These are phyloP conservation scores for Daldinia childiae DNA, from an alignment of 495 filamentous ascomycete species.

Conservation along the genomic window DNA sequence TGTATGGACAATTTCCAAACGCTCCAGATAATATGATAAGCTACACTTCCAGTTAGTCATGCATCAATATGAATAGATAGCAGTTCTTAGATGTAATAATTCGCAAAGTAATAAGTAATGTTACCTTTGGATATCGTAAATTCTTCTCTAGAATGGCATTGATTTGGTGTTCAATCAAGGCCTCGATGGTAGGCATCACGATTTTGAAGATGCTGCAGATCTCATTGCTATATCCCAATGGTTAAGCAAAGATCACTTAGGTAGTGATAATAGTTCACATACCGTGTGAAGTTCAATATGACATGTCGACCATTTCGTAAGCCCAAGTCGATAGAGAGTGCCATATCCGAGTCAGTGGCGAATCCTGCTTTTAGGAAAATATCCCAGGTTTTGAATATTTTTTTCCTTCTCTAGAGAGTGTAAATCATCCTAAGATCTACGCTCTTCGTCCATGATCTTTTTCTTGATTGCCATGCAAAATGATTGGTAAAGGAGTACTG, in stretches of 20 bases:
- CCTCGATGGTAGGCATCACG: neutral
- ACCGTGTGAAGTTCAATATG: neutral
- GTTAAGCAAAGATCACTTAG: neutral
- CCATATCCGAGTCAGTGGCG: no score
- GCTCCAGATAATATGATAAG: neutral
- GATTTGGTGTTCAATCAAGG: neutral
- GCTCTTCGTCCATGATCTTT: neutral
- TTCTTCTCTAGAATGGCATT: neutral
- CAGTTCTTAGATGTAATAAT: neutral
- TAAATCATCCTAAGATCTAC: neutral
- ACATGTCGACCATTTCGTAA: neutral
- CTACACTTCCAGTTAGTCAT: neutral
- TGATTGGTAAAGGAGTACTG: neutral
- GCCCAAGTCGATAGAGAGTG: no score
- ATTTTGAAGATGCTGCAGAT: neutral
- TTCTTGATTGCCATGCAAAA: neutral
- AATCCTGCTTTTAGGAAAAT: no score
- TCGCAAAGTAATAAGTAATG: neutral
- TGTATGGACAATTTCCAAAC: neutral
- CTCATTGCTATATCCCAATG: neutral
- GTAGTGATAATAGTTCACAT: neutral
- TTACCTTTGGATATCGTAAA: neutral
- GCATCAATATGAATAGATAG: neutral
- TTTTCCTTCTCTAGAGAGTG: neutral
- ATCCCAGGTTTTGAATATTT: neutral